Evolutionary conservation across 2,329 filamentous ascomycete genomes (phyloP).

Genomic region (Exophiala bonariae): DNA sequence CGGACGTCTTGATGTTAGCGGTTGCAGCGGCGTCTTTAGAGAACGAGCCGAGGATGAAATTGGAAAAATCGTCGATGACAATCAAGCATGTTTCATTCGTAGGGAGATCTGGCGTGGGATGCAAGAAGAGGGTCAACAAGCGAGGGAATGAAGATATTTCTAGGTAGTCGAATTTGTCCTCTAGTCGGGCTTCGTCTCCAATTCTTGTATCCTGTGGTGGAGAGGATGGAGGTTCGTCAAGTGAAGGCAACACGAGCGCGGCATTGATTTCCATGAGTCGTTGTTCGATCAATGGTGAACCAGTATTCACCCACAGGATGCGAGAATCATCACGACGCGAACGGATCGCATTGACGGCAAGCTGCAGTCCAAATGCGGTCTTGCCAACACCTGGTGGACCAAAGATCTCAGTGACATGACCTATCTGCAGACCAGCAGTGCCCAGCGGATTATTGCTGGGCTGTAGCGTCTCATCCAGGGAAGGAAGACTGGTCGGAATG

Average conservation of each 20-base stretch:
- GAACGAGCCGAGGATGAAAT: constrained; percentile 74
- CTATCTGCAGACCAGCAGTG: constrained; percentile 48
- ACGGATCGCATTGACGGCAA: constrained; percentile 63
- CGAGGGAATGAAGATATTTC: constrained; percentile 60
- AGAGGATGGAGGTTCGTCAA: constrained; percentile 7
- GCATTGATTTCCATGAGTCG: constrained; percentile 52
- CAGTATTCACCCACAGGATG: constrained; percentile 74
- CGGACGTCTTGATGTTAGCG: constrained; percentile 36
- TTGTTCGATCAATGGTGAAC: constrained; percentile 47
- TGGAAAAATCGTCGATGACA: constrained; percentile 76
- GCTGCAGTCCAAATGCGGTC: constrained; percentile 74
- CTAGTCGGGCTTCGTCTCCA: constrained; percentile 12
- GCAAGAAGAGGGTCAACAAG: constrained; percentile 70
- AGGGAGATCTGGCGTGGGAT: constrained; percentile 65
- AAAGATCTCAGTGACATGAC: constrained; percentile 83
- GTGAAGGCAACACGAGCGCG: constrained; percentile 11
- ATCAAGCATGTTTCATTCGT: constrained; percentile 65
- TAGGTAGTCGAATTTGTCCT: constrained; percentile 65
- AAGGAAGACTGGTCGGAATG: constrained; percentile 57
- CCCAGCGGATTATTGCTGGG: constrained; percentile 7
- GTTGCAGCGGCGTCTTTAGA: constrained; percentile 52
- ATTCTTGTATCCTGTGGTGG: neutral
- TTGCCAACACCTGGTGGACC: constrained; percentile 85
- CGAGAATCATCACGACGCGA: constrained; percentile 48
- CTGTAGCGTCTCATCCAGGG: constrained; percentile 52